These are phyloP conservation scores for Glomus cerebriforme DNA, from an alignment of 192 early-diverging fungal genomes.

Conservation along the genomic window DNA sequence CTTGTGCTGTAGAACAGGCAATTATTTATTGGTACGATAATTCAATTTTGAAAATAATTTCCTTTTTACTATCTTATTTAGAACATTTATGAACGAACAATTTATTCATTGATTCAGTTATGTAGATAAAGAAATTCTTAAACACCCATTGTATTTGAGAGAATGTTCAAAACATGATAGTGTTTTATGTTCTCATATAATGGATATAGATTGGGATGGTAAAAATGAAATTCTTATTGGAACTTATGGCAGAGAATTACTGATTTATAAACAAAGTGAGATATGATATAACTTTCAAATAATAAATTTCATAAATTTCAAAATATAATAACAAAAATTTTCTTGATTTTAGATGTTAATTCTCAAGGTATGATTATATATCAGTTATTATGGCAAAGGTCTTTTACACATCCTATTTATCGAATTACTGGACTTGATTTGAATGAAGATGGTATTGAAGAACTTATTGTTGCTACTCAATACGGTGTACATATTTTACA, in stretches of 20 bases:
- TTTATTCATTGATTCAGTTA: conserved; percentile 37
- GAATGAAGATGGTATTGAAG: conserved; percentile 57
- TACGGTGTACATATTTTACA: conserved; percentile 44
- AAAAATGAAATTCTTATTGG: conserved; percentile 56
- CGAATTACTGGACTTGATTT: conserved; percentile 51
- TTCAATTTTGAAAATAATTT: neutral
- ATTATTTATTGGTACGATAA: conserved; percentile 52
- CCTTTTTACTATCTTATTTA: neutral
- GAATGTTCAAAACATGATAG: conserved; percentile 59
- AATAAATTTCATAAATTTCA: neutral
- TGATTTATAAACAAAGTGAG: conserved; percentile 56
- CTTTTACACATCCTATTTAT: conserved; percentile 59
- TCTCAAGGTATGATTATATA: neutral
- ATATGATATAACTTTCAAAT: neutral
- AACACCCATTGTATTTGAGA: conserved; percentile 42
- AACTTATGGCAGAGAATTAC: conserved; percentile 59
- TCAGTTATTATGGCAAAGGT: conserved; percentile 52
- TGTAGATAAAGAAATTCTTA: conserved; percentile 44
- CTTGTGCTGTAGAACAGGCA: conserved; percentile 58
- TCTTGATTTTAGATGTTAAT: neutral
- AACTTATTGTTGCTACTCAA: conserved; percentile 54
- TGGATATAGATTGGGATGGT: conserved; percentile 66
- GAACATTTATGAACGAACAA: neutral
- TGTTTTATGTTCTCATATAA: conserved; percentile 54
- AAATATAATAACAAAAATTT: neutral